Base-by-base conservation (phyloP, 1,139 yeast genomes). In the Pichia terricola region DNA sequence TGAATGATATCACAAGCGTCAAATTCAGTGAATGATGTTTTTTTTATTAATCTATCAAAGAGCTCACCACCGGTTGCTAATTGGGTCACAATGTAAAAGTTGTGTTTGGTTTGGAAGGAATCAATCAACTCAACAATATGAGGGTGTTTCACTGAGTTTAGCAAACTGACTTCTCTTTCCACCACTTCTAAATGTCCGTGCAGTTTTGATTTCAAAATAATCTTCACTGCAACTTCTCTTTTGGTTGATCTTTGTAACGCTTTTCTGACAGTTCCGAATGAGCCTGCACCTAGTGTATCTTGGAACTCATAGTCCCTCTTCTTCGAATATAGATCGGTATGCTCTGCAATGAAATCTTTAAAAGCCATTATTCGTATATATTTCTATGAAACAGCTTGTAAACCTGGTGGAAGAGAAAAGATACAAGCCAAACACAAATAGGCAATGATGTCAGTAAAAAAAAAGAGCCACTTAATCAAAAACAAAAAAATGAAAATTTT, bases 21-120 rank as follows among this genome's bases (percentile, higher is more conserved):
- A 22, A 59, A 60, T 59, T 86, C 95, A 1, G 77, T 68, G 80
- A 88, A 81, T 49, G 78, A 77, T 31, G 84, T 80, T 53, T 81
- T 79, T 50, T 85, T 70, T 59, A 89, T 95, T 55, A 89, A 85
- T 56, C 82, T 72, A 56, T 89, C 97, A 63, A 88, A 89, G 52
- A 89, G 67, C 64, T 89, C 97, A 50, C 89, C 85, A 1, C 94
- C 95, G 0, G 57, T 72, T 58, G 35, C 96, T 89, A 63, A 83
- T 88, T 37, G 86, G 75, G 94, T 84, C 54, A 87, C 96, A 47
- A 89, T 75, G 59, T 89, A 89, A 55, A 85, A 89, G 59, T 81
- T 86, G 44, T 81, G 79, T 46, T 77, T 81, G 58, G 89, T 96
- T 61, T 89, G 97, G 55, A 89, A 89, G 58, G 85, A 89, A 62